These are phyloP conservation scores for Blastobotrys buckinghamii DNA, from an alignment of 1,139 yeast genomes.

Conservation along the genomic window DNA sequence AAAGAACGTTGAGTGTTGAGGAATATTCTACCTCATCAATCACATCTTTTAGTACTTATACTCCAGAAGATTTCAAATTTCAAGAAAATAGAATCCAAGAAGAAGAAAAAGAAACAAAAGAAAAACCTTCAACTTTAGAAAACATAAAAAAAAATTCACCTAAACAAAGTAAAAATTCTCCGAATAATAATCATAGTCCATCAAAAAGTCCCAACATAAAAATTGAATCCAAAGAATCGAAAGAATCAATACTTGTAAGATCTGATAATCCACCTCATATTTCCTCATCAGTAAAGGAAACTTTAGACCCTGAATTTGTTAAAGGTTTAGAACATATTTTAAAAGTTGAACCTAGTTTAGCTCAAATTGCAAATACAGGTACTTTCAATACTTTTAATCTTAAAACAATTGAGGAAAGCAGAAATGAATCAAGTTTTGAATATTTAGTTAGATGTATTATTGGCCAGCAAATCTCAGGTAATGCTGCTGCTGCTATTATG, in stretches of 20 bases:
- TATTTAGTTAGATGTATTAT: conserved; percentile 48
- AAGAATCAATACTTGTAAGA: not conserved
- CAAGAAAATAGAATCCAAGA: too few relatives aligned
- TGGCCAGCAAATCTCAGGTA: conserved; percentile 81
- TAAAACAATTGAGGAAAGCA: conserved; percentile 12
- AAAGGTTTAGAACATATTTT: conserved; percentile 34
- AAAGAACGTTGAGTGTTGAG: too few relatives aligned
- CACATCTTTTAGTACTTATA: too few relatives aligned
- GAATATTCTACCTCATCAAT: too few relatives aligned
- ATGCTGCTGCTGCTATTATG: conserved; percentile 67
- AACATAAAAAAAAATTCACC: too few relatives aligned
- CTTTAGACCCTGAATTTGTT: conserved; percentile 25
- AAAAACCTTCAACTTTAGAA: too few relatives aligned
- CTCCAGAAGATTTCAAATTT: too few relatives aligned
- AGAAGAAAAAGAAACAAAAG: too few relatives aligned
- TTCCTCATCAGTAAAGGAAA: not conserved
- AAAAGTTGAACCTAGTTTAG: conserved; percentile 31
- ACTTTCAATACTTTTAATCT: conserved; percentile 29
- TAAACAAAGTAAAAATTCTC: too few relatives aligned
- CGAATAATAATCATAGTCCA: not conserved
- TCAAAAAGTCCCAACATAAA: not conserved
- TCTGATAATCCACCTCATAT: not conserved
- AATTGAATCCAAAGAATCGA: not conserved
- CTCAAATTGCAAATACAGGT: conserved; percentile 19
- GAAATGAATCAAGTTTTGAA: conserved; percentile 29